Conservation (phyloP, 2,329 filamentous ascomycete species). For the Thermothelomyces thermophilus region DNA sequence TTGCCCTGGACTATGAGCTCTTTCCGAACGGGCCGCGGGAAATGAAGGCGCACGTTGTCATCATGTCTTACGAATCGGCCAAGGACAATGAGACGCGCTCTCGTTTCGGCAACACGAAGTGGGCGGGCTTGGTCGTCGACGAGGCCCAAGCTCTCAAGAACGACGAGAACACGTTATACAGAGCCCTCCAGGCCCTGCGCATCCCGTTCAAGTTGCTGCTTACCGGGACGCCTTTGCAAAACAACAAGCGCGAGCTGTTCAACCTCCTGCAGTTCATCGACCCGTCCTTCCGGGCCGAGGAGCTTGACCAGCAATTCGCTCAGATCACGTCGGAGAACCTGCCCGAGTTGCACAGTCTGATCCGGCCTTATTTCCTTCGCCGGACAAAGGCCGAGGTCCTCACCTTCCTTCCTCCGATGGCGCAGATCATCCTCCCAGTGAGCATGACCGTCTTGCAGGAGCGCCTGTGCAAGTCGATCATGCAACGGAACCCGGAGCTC, state of each 20-base stretch:
- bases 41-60: constrained; percentile 81
- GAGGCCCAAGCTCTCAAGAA: constrained; percentile 96
- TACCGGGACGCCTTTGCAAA: constrained; percentile 89
- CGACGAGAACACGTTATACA: constrained; percentile 77
- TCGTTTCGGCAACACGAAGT: constrained; percentile 65
- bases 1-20: constrained; percentile 77
- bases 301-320: constrained; percentile 67
- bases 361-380: constrained; percentile 62
- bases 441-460: constrained; percentile 92
- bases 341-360: constrained; percentile 71
- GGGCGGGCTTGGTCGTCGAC: constrained; percentile 86
- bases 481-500: constrained; percentile 82
- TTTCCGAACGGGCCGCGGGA: constrained; percentile 61
- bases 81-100: constrained; percentile 61
- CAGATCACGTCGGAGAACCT: constrained; percentile 81
- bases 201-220: constrained; percentile 80
- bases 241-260: constrained; percentile 91
- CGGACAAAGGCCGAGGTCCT: constrained; percentile 88
- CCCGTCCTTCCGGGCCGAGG: constrained; percentile 57
- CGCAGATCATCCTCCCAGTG: constrained; percentile 92
- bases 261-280: constrained; percentile 96
- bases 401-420: constrained; percentile 86
- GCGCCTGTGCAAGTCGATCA: constrained; percentile 87
- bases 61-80: constrained; percentile 91
- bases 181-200: constrained; percentile 62